A percentile compares a stretch with the other conserved stretches of the same genome.
Conservation (phyloP, 768 basidiomycete species). For the Cantharellus anzutake region DNA sequence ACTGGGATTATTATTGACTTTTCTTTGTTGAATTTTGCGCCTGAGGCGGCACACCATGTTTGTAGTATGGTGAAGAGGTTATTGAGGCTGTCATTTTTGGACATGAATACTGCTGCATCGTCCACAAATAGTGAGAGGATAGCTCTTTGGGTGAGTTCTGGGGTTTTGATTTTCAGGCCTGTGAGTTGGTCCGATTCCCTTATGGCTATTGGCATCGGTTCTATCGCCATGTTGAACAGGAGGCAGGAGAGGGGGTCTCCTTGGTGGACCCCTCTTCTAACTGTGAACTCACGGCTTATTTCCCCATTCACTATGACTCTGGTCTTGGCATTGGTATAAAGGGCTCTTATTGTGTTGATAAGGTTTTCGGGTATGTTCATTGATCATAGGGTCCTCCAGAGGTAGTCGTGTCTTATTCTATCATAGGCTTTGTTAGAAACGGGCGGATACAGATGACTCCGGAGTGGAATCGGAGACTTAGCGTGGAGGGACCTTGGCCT, state of each 20-base stretch:
- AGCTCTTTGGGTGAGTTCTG: background rate
- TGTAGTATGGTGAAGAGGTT: constrained; percentile 7
- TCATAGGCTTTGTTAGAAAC: constrained; percentile 5
- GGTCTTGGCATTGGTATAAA: constrained; percentile 1
- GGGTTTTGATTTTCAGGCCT: background rate
- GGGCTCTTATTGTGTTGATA: background rate
- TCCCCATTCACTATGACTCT: background rate
- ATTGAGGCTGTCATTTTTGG: constrained; percentile 7
- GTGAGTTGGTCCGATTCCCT: background rate
- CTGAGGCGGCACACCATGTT: too few species aligned
- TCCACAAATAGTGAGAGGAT: constrained; percentile 9
- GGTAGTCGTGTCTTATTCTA: constrained; percentile 1
- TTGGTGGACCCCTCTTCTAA: background rate
- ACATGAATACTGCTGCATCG: constrained; percentile 14
- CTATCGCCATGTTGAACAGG: too few species aligned
- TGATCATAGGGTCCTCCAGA: constrained; percentile 4
- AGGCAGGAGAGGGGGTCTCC: constrained; percentile 4
- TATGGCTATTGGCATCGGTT: constrained; percentile 1
- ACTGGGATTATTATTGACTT: too few species aligned
- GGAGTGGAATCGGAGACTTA: too few species aligned
- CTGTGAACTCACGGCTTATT: background rate
- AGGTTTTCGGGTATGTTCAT: background rate
- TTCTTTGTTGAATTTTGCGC: too few species aligned
- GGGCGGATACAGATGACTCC: too few species aligned
- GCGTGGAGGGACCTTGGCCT: too few species aligned